phyloP scores from a whole-genome alignment of 768 basidiomycete species.

The Termitomyces sp. region DNA sequence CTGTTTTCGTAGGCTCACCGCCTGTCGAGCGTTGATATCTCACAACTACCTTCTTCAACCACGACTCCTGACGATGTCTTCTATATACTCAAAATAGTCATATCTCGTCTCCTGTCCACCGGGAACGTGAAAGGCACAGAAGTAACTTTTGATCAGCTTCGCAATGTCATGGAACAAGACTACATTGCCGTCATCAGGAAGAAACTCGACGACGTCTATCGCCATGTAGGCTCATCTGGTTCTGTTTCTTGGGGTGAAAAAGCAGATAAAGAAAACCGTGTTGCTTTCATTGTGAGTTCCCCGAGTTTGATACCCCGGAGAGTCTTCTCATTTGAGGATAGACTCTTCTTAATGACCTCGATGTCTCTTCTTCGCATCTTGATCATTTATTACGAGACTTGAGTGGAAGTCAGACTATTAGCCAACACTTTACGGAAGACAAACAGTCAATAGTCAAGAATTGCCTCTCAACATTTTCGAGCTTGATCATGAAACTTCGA shows the following conservation, averaged over 20 bases:
- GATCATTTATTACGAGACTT: constrained; percentile 77
- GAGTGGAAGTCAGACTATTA: constrained; percentile 44
- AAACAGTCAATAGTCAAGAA: constrained; percentile 51
- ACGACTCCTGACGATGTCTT: constrained; percentile 93
- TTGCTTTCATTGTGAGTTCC: constrained; percentile 74
- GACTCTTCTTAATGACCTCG: constrained; percentile 93
- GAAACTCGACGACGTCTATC: constrained; percentile 88
- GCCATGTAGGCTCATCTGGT: constrained; percentile 38
- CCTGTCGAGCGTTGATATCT: constrained; percentile 69
- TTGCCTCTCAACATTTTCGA: constrained; percentile 46
- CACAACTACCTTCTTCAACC: constrained; percentile 58
- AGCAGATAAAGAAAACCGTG: constrained; percentile 74
- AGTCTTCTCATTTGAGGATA: constrained; percentile 25
- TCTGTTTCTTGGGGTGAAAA: constrained; percentile 62
- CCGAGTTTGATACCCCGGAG: neutral
- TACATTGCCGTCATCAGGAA: constrained; percentile 77
- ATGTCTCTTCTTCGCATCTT: constrained; percentile 85
- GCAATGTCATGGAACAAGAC: constrained; percentile 77
- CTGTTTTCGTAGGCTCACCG: constrained; percentile 68
- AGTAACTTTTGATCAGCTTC: constrained; percentile 56
- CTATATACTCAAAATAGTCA: constrained; percentile 87
- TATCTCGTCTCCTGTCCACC: constrained; percentile 73
- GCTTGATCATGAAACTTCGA: constrained; percentile 61
- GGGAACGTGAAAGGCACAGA: constrained; percentile 62
- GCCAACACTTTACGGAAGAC: constrained; percentile 62